These are phyloP conservation scores for Rhododendron griersonianum DNA, from an alignment of 148 eudicot genomes.

Conservation along the genomic window DNA sequence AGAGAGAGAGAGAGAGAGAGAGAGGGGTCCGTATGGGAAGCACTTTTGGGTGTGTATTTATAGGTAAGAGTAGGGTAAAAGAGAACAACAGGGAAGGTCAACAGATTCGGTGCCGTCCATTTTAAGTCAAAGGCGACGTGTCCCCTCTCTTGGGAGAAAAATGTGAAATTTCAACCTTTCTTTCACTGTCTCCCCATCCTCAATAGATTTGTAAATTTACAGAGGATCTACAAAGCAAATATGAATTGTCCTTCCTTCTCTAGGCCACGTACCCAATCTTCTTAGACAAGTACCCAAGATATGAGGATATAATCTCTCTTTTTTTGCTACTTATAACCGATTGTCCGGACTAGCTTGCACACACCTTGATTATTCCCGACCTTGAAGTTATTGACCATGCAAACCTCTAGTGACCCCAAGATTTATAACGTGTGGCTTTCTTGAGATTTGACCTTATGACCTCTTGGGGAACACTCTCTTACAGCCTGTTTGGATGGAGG, in stretches of 20 bases:
- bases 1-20: conserved; percentile 13
- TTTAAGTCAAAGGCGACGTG: conserved; percentile 34
- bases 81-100: conserved; percentile 42
- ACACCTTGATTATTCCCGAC: too few relatives aligned
- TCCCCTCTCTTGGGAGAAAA: conserved; percentile 14
- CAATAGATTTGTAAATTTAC: background rate
- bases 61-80: conserved; percentile 12
- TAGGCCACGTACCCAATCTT: background rate
- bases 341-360: too few relatives aligned
- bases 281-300: background rate
- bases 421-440: too few relatives aligned
- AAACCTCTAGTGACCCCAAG: too few relatives aligned
- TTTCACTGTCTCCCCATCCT: background rate
- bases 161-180: conserved; percentile 3
- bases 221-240: background rate
- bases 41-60: background rate
- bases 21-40: conserved; percentile 14
- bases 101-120: conserved; percentile 87
- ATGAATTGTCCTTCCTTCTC: background rate
- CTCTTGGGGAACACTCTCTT: too few relatives aligned
- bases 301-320: too few relatives aligned
- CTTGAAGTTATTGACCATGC: too few relatives aligned
- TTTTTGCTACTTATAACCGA: too few relatives aligned
- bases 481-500: too few relatives aligned
- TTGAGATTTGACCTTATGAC: too few relatives aligned